phyloP scores from a whole-genome alignment of 2,329 filamentous ascomycete genomes.

The Thielaviopsis ethacetica region DNA sequence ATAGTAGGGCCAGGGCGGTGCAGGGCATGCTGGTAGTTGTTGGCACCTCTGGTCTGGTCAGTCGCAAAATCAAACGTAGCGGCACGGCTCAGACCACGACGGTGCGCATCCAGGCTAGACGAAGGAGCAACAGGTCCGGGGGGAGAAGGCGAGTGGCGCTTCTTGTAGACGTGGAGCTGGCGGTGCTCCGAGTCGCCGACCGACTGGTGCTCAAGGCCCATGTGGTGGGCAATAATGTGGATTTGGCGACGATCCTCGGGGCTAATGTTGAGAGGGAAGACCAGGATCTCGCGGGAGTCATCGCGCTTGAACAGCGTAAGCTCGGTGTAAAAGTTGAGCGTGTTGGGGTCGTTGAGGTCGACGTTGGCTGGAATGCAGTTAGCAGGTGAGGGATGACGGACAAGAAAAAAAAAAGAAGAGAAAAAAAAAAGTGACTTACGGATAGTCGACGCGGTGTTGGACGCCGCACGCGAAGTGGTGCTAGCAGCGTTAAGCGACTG shows the following conservation, averaged over 20 bases:
- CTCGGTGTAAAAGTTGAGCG: slow-evolving; percentile 78
- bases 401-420: slow-evolving; percentile 4
- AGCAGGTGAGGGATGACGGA: too few species aligned
- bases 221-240: slow-evolving; percentile 87
- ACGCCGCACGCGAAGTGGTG: neutral
- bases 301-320: slow-evolving; percentile 79
- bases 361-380: slow-evolving; percentile 38
- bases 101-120: slow-evolving; percentile 57
- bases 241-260: slow-evolving; percentile 78
- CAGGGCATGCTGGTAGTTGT: slow-evolving; percentile 55
- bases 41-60: slow-evolving; percentile 53
- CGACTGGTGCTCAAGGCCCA: slow-evolving; percentile 81
- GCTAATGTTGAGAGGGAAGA: slow-evolving; percentile 66
- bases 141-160: slow-evolving; percentile 35
- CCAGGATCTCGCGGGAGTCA: slow-evolving; percentile 56
- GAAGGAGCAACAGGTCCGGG: slow-evolving; percentile 41
- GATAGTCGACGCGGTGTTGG: neutral
- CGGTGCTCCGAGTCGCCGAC: slow-evolving; percentile 76
- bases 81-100: slow-evolving; percentile 75
- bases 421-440: slow-evolving; percentile 9
- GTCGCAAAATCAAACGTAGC: slow-evolving; percentile 96
- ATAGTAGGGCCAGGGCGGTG: slow-evolving; percentile 75
- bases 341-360: slow-evolving; percentile 81
- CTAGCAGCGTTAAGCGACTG: slow-evolving; percentile 43
- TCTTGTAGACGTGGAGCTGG: slow-evolving; percentile 78